Base-by-base conservation (phyloP, 257 asterid genomes). In the Oldenlandia corymbosa region DNA sequence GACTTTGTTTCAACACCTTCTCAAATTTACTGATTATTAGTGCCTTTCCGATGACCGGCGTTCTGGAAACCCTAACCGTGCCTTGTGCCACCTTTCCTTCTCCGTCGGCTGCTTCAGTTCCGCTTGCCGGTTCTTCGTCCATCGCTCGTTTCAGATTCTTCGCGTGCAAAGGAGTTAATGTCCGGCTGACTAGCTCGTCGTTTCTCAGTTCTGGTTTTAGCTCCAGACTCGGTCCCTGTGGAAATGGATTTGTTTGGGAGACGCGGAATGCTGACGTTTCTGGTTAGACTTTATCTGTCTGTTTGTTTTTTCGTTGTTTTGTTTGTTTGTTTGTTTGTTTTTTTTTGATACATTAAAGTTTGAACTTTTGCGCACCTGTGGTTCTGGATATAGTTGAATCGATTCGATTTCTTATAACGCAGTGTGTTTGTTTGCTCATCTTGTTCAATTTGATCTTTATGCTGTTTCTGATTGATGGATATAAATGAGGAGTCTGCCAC, bases 41-140 rank as follows among this genome's bases (percentile, higher is more conserved):
- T 20, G 20, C 53, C 60, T 62, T 61, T 61, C 66, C 47, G 57
- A 73, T 84, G 80, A 85, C 85, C 86, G 96, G 91, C 62, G 81
- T 66, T 71, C 69, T 86, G 34, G 95, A 88, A 84, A 86, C 90
- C 73, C 72, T 86, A 20, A 58, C 75, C 1, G 58, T 86, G 50
- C 95, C 96, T 12, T 94, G 91, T 76, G 81, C 94, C 65, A 73
- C 86, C 66, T 77, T 82, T 67, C 78, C 82, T 28, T 48, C 76
- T 53, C 85, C 80, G 17, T 71, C 87, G 34, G 76, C 79, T 12
- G 78, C 87, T 3, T 57, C 82, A 70, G 69, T 80, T 50, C 83
- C 88, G 20, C 66, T 75, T 4, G 64, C 82, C 49, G 79, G 79
- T 60, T 73, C 68, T 42, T 52, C 78, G 1, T 23, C 65, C 60